Base-by-base conservation (phyloP, 2,329 filamentous ascomycete genomes). In the Talaromyces sp. region DNA sequence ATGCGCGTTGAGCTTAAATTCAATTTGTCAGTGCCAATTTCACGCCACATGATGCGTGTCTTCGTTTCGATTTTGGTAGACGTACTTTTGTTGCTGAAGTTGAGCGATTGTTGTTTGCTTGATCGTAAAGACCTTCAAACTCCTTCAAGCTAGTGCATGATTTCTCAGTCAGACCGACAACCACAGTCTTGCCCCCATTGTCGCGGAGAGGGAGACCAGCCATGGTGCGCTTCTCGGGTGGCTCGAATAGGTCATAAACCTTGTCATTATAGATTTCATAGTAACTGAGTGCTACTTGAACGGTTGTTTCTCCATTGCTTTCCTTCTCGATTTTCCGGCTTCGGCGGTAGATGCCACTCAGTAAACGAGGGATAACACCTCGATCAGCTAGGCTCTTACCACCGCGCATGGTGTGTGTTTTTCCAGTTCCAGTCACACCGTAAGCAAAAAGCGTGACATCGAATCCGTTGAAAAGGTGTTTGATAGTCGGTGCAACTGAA, bases 241-340 rank as follows among this genome's bases (percentile, higher is more conserved):
- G 80, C 70, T 96, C 90, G 61, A 97, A 90, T 29, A 97, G 78
- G 70, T 97, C 92, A 66, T 87, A 96, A 17, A 96, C 91, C 70
- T 93, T 93, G 77, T 97, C 92, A 71, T 95, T 96, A 75, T 97
- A 97, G 61, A 97, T 96, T 71, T 97, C 92, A 75, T 96, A 96
- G 75, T 97, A 97, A 24, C 90, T 92, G 66, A 97, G 81, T 11
- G 85, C 80, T 14, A 96, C 90, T 8, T 84, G 78, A 19, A 95
- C 89, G 2, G 77, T 80, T 0, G 87, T 92, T 47, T 85, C 78
- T 10, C 86, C 89, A 4, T 81, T 79, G 2, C 86, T 83, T 65
- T 96, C 91, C 73, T 93, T 94, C 60, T 85, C 82, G 16, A 94
- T 86, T 78, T 95, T 96, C 73, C 91, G 89, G 58, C 88, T 87